A percentile compares a stretch with the other conserved stretches of the same genome.
Evolutionary conservation across 2,329 filamentous ascomycete genomes (phyloP).

Genomic region (Colletotrichum tropicicola): DNA sequence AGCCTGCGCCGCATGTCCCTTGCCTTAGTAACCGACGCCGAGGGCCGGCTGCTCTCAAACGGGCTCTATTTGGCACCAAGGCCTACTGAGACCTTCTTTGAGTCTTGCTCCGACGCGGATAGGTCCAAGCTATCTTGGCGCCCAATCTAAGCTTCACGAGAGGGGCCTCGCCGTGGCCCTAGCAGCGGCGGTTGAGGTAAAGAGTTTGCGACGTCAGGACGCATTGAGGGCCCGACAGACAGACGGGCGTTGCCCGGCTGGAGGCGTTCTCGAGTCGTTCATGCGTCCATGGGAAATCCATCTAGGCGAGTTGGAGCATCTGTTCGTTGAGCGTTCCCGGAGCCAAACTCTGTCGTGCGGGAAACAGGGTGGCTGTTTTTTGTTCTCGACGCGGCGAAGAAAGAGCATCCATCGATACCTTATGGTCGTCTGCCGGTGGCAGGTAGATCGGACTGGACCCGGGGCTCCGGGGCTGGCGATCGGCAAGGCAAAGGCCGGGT

Average conservation of each 20-base stretch:
- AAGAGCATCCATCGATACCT: too few species aligned
- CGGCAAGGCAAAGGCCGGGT: constrained; percentile 12
- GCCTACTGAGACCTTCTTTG: too few species aligned
- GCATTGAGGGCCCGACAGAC: too few species aligned
- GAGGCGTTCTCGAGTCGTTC: not conserved
- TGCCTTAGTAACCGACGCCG: not conserved
- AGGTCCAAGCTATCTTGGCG: not conserved
- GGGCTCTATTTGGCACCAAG: too few species aligned
- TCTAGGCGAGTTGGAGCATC: not conserved
- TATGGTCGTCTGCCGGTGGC: not conserved
- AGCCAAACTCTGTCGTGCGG: not conserved
- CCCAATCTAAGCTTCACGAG: constrained; percentile 3
- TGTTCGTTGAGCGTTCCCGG: not conserved
- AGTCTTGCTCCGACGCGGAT: too few species aligned
- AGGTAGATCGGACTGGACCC: not conserved
- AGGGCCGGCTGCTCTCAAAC: not conserved
- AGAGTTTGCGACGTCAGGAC: not conserved
- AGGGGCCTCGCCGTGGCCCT: not conserved
- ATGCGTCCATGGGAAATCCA: not conserved
- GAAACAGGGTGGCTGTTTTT: too few species aligned
- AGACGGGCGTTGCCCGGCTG: too few species aligned
- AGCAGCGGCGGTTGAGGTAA: not conserved
- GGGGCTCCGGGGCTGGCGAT: constrained; percentile 16
- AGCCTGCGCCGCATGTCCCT: not conserved
- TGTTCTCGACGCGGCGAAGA: too few species aligned